Base-by-base conservation (phyloP, 768 basidiomycete species). In the Kwoniella botswanensis region DNA sequence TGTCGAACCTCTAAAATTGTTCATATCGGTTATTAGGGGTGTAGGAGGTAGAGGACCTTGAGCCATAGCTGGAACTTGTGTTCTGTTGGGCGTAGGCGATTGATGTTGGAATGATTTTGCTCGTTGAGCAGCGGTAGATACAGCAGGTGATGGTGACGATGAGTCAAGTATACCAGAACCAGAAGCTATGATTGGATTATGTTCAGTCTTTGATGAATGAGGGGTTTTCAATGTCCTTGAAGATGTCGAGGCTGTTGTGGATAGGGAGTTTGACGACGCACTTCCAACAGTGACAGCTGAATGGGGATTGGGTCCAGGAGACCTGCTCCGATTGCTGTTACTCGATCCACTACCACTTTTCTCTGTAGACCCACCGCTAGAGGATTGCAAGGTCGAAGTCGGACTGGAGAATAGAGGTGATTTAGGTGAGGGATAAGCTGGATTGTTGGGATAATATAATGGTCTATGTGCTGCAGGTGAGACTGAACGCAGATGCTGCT, bases 171-270 rank as follows among this genome's bases (percentile, higher is more conserved):
- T 70, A 17, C 68, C 67, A 3, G 71, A 71, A 17, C 65, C 59
- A 10, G 57, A 64, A 21, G 69, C 74, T 24, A 74, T 74, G 22
- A 68, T 68, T 9, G 70, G 70, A 10, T 71, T 43, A 41, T 71
- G 65, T 26, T 65, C 70, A 6, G 58, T 62, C 50, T 65, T 66
- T 1, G 57, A 41, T 2, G 78, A 74, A 56, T 77, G 71, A 66
- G 78, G 79, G 0, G 79, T 79, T 58, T 78, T 76, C 15, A 79
- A 61, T 3, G 78, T 79, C 15, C 76, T 64, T 41, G 74, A 74
- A 24, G 76, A 76, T 11, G 74, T 79, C 6, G 78, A 78, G 22
- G 77, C 75, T 2, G 79, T 70, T 1, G 78, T 76, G 9, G 79
- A 76, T 10, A 81, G 68, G 0, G 78, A 79, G 17, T 46, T 63